Evolutionary conservation across 768 basidiomycete species (phyloP), one percentile per base, ranked within the genome.

Genomic region (Tulasnella sp.): DNA sequence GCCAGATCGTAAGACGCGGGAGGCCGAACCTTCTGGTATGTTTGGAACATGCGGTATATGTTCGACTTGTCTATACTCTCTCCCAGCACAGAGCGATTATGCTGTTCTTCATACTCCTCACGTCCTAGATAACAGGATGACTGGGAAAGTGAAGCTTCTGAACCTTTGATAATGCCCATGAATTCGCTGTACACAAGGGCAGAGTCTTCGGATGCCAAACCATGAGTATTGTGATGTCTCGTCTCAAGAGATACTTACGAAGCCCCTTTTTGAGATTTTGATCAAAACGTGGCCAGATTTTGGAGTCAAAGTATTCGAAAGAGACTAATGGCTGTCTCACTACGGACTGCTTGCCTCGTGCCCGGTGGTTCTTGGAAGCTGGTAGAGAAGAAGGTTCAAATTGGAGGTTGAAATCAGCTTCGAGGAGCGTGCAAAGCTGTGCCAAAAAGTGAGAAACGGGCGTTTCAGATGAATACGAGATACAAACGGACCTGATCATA

Each of bases 151-250:
- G 92, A 86, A 74, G 86, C 85, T 83, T 93, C 92, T 0, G 93
- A 92, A 28, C 93, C 93, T 83, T 90, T 89, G 81, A 94, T 91
- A 6, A 92, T 89, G 40, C 80, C 80, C 58, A 78, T 64, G 22
- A 78, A 78, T 31, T 78, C 77, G 34, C 40, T 60, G 28, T 24
- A 78, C 28, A 78, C 46, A 7, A 78, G 60, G 37, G 54, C 34
- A 6, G 77, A 24, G 31, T 78, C 77, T 78, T 1, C 37, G 24
- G 34, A 37, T 22, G 8, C 20, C 1, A n/a, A n/a, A 9, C 54
- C 0, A 11, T 54, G 9, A 54, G 24, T 8, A 54, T 54, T 9
- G 24, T 20, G 50, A 5, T n/a, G 50, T n/a, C 50, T 54, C 9
- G 22, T 54, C 0, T 54, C 50, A 54, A 24, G 44, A 22, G 20